A percentile compares a stretch with the other conserved stretches of the same genome.
Evolutionary conservation across 2,329 filamentous ascomycete genomes (phyloP).

Genomic region (Penicillium sp.): DNA sequence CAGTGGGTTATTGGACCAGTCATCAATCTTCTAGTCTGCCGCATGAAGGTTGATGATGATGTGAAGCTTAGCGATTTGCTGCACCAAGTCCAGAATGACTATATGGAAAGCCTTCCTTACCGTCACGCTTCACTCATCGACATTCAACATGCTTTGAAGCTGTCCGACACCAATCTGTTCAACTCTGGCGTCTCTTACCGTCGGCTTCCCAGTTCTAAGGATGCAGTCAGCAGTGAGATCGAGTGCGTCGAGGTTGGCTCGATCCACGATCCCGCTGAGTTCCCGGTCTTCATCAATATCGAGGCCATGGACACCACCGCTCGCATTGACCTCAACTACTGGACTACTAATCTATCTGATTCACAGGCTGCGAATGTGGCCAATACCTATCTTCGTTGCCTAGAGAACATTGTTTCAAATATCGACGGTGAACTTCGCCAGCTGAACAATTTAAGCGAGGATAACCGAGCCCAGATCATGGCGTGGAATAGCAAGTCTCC

Average conservation of each 20-base stretch:
- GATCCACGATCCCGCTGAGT: slow-evolving; percentile 50
- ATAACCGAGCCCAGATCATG: slow-evolving; percentile 30
- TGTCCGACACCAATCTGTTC: slow-evolving; percentile 43
- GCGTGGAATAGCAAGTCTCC: slow-evolving; percentile 31
- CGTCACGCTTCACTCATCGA: slow-evolving; percentile 47
- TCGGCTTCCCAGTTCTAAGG: slow-evolving; percentile 36
- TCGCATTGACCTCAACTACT: slow-evolving; percentile 42
- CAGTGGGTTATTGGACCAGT: slow-evolving; percentile 48
- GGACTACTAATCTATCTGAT: slow-evolving; percentile 41
- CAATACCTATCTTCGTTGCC: slow-evolving; percentile 35
- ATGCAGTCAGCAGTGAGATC: slow-evolving; percentile 28
- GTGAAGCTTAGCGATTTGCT: slow-evolving; percentile 39
- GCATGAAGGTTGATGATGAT: slow-evolving; percentile 38
- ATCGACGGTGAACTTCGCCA: slow-evolving; percentile 31
- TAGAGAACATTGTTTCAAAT: slow-evolving; percentile 41
- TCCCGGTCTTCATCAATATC: slow-evolving; percentile 49
- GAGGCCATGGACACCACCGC: slow-evolving; percentile 45
- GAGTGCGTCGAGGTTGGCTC: slow-evolving; percentile 40
- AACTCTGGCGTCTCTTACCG: slow-evolving; percentile 52
- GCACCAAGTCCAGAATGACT: slow-evolving; percentile 46
- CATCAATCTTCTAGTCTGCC: slow-evolving; percentile 48
- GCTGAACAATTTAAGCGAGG: slow-evolving; percentile 41
- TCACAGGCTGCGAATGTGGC: slow-evolving; percentile 41
- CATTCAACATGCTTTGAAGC: slow-evolving; percentile 46
- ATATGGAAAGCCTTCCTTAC: slow-evolving; percentile 46